Percentiles rank a stretch among this genome's conserved stretches.
These are phyloP conservation scores for Bisporella sp. DNA, from an alignment of 2,329 filamentous ascomycete species.

Conservation along the genomic window DNA sequence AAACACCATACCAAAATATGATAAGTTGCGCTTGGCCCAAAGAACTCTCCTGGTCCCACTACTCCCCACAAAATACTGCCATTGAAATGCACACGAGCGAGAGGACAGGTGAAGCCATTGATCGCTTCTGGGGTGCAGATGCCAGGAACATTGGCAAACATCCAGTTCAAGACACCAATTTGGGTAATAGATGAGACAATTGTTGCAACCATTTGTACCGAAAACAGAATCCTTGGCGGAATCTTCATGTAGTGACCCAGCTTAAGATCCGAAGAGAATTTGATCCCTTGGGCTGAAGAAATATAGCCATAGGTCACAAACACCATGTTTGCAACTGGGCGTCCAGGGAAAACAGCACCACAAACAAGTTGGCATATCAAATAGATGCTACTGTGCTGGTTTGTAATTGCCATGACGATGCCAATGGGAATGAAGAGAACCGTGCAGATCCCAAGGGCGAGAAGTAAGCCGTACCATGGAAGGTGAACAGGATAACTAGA, in stretches of 20 bases:
- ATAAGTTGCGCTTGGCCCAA: slow-evolving; percentile 69
- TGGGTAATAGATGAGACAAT: slow-evolving; percentile 73
- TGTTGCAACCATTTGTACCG: slow-evolving; percentile 71
- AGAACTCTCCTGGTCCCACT: slow-evolving; percentile 76
- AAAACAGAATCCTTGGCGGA: slow-evolving; percentile 69
- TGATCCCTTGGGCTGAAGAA: slow-evolving; percentile 80
- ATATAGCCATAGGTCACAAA: slow-evolving; percentile 91
- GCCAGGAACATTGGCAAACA: slow-evolving; percentile 69
- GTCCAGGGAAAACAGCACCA: slow-evolving; percentile 73
- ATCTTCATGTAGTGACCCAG: slow-evolving; percentile 87
- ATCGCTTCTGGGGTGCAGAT: slow-evolving; percentile 76
- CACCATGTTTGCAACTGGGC: slow-evolving; percentile 87
- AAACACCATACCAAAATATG: slow-evolving; percentile 76
- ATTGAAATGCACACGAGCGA: slow-evolving; percentile 84
- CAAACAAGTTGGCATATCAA: slow-evolving; percentile 82
- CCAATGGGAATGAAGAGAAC: slow-evolving; percentile 85
- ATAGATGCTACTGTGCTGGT: slow-evolving; percentile 82
- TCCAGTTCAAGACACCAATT: slow-evolving; percentile 83
- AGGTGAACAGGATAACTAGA: slow-evolving; percentile 70
- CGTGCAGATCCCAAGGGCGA: slow-evolving; percentile 71
- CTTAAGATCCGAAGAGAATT: slow-evolving; percentile 82
- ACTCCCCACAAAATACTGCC: slow-evolving; percentile 87
- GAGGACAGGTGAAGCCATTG: slow-evolving; percentile 82
- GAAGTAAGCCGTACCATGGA: slow-evolving; percentile 78
- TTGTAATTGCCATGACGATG: slow-evolving; percentile 89